These are phyloP conservation scores for Talaromyces proteolyticus DNA, from an alignment of 495 filamentous ascomycete species.

Conservation along the genomic window DNA sequence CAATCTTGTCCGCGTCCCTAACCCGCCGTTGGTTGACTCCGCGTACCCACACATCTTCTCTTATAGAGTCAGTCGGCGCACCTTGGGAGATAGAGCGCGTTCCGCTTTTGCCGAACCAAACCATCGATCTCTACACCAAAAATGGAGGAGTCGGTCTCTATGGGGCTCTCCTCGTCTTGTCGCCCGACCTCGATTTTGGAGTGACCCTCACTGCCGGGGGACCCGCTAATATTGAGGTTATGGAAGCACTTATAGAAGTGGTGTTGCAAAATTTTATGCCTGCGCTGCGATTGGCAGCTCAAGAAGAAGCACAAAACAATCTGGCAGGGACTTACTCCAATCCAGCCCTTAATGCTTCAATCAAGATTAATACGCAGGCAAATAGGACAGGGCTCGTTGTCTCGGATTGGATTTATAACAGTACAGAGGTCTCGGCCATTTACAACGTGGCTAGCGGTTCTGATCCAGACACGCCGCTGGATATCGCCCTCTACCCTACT, in stretches of 20 bases:
- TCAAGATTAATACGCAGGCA: slow-evolving; percentile 33
- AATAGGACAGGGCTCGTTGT: slow-evolving; percentile 33
- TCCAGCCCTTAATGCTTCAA: slow-evolving; percentile 26
- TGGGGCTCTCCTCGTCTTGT: slow-evolving; percentile 10
- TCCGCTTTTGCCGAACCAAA: neutral
- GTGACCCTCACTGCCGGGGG: slow-evolving; percentile 41
- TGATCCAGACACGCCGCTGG: neutral
- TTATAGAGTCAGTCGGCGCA: slow-evolving; percentile 38
- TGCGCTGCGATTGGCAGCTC: slow-evolving; percentile 37
- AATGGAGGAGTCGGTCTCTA: slow-evolving; percentile 25
- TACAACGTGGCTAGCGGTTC: neutral
- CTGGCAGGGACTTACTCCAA: slow-evolving; percentile 35
- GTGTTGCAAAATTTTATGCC: slow-evolving; percentile 32
- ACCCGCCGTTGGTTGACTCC: slow-evolving; percentile 58
- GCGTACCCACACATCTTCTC: slow-evolving; percentile 36
- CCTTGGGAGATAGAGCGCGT: slow-evolving; percentile 51
- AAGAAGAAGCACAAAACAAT: slow-evolving; percentile 24
- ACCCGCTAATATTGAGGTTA: slow-evolving; percentile 5
- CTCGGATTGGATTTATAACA: slow-evolving; percentile 20
- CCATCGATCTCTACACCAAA: slow-evolving; percentile 50
- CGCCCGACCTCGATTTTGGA: slow-evolving; percentile 13
- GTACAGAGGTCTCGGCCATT: slow-evolving; percentile 15
- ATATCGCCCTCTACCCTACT: neutral
- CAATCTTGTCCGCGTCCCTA: slow-evolving; percentile 31
- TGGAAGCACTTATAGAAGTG: slow-evolving; percentile 22